phyloP scores from a whole-genome alignment of 345 rosid species.

The Lumnitzera racemosa region DNA sequence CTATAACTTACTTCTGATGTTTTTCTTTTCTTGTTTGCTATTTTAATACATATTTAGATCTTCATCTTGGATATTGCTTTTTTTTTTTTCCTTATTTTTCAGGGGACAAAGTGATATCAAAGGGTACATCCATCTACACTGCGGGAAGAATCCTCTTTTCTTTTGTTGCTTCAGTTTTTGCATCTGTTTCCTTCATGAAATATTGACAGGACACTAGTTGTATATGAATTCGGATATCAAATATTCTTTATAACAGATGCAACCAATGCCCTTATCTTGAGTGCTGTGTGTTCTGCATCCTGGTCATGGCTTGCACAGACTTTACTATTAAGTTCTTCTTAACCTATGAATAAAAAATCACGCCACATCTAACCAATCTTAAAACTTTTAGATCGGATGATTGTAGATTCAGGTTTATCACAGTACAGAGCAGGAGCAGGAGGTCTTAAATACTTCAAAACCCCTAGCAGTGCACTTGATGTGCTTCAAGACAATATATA shows the following conservation, averaged over 20 bases:
- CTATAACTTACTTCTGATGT: background rate
- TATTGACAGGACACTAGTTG: background rate
- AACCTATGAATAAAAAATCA: background rate
- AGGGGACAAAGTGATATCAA: constrained; percentile 34
- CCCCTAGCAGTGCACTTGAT: too few relatives aligned
- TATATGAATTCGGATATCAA: too few relatives aligned
- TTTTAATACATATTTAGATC: background rate
- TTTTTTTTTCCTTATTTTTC: constrained; percentile 16
- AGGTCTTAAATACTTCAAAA: too few relatives aligned
- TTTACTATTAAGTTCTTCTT: background rate
- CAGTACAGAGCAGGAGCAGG: too few relatives aligned
- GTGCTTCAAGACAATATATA: too few relatives aligned
- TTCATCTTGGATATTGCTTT: background rate
- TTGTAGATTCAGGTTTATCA: too few relatives aligned
- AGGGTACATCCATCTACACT: constrained; percentile 13
- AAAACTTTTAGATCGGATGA: background rate
- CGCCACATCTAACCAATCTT: constrained; percentile 1
- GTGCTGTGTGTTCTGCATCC: background rate
- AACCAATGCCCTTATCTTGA: background rate
- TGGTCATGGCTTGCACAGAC: constrained; percentile 1
- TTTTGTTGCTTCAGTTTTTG: constrained; percentile 6
- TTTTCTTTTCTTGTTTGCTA: background rate
- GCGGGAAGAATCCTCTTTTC: constrained; percentile 11
- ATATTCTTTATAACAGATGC: background rate
- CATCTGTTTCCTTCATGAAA: background rate